Conservation (phyloP, 2,329 filamentous ascomycete genomes). For the Penicillium sp. region DNA sequence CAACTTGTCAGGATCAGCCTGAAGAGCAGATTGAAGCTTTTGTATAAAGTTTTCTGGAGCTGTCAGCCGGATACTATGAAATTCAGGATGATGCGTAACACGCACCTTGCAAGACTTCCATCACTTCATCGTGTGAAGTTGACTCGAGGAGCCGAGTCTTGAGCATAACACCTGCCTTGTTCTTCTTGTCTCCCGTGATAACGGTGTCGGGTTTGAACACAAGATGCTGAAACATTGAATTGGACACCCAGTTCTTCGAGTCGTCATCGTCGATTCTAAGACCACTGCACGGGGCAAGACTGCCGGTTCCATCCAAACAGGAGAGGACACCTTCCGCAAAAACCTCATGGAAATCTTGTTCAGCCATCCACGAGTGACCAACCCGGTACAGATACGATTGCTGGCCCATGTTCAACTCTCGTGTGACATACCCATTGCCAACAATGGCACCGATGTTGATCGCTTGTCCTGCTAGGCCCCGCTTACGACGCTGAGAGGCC, state of each 20-base stretch:
- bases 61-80: too few species aligned
- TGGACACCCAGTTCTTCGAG: slow-evolving; percentile 19
- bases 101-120: slow-evolving; percentile 16
- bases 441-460: slow-evolving; percentile 22
- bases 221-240: slow-evolving; percentile 24
- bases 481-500: slow-evolving; percentile 17
- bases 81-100: too few species aligned
- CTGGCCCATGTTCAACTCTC: slow-evolving; percentile 20
- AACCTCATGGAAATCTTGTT: slow-evolving; percentile 30
- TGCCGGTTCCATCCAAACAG: slow-evolving; percentile 11
- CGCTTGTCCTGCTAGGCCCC: slow-evolving; percentile 16
- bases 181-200: slow-evolving; percentile 12
- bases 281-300: slow-evolving; percentile 16
- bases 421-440: slow-evolving; percentile 20
- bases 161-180: slow-evolving; percentile 10
- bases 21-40: slow-evolving; percentile 18
- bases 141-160: slow-evolving; percentile 16
- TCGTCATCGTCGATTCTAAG: slow-evolving; percentile 24
- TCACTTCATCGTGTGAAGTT: slow-evolving; percentile 10
- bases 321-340: slow-evolving; percentile 31
- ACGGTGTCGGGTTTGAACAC: slow-evolving; percentile 14
- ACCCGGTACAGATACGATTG: slow-evolving; percentile 22
- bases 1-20: slow-evolving; percentile 13
- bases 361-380: slow-evolving; percentile 26
- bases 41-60: slow-evolving; percentile 13